Conservation (phyloP, 768 basidiomycete species). For the Leucosporidium creatinivorum region DNA sequence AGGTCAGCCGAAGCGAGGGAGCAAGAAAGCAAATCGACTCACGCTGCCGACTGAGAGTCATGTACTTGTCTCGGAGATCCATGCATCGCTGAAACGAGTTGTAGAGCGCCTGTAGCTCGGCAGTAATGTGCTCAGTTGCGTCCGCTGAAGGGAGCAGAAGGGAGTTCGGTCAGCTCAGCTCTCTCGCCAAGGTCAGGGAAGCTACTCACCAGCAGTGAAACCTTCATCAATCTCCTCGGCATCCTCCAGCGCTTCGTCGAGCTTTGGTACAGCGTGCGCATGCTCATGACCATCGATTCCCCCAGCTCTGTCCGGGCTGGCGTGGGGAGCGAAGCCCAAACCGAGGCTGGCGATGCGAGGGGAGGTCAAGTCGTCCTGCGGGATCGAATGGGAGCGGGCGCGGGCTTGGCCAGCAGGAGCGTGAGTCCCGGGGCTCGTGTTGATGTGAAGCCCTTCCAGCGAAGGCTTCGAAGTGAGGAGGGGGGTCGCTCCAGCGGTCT, state of each 20-base stretch:
- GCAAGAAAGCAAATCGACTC: too few species aligned
- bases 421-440: not conserved
- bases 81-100: constrained; percentile 69
- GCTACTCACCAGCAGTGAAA: constrained; percentile 16
- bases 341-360: constrained; percentile 20
- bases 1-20: too few species aligned
- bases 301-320: not conserved
- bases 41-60: constrained; percentile 66
- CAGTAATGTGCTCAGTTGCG: constrained; percentile 34
- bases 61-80: constrained; percentile 91
- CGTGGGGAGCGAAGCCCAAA: constrained; percentile 1
- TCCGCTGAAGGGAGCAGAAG: not conserved
- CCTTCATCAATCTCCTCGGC: constrained; percentile 30
- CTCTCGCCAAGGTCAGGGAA: too few species aligned
- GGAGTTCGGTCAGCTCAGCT: not conserved
- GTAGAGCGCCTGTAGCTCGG: constrained; percentile 49
- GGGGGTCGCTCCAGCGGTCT: constrained; percentile 5
- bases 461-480: constrained; percentile 19
- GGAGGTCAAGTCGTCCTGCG: constrained; percentile 20
- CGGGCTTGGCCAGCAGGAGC: not conserved
- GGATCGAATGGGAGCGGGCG: constrained; percentile 6
- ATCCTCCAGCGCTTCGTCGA: constrained; percentile 20
- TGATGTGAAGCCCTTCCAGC: not conserved
- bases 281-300: not conserved
- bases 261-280: constrained; percentile 14